A percentile compares a stretch with the other conserved stretches of the same genome.
Evolutionary conservation across 2,329 filamentous ascomycete genomes (phyloP).

Genomic region (Colletotrichum liaoningense): DNA sequence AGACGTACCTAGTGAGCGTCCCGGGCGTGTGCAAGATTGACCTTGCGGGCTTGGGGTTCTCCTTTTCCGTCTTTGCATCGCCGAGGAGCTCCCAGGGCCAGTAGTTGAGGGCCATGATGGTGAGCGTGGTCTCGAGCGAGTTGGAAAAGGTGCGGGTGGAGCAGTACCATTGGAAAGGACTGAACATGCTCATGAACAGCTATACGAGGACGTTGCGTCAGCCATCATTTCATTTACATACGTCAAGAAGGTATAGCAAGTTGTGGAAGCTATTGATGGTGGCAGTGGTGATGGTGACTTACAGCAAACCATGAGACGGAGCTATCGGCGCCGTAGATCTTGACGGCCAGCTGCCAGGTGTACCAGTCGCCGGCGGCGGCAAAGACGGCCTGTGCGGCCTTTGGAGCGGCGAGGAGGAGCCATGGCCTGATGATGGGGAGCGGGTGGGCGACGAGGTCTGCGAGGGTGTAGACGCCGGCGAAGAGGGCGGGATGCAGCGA

Average conservation of each 20-base stretch:
- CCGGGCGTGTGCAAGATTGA: constrained; percentile 40
- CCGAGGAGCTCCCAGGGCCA: constrained; percentile 87
- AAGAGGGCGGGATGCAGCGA: constrained; percentile 93
- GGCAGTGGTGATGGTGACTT: constrained; percentile 45
- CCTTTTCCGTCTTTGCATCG: constrained; percentile 51
- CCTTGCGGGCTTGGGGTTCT: constrained; percentile 50
- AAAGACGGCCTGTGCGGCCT: constrained; percentile 79
- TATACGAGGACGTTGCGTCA: constrained; percentile 45
- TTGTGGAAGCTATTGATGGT: too few relatives aligned
- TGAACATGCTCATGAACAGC: constrained; percentile 78
- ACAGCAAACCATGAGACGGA: constrained; percentile 77
- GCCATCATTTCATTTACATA: too few relatives aligned
- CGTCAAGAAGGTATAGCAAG: too few relatives aligned
- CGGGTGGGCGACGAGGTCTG: constrained; percentile 66
- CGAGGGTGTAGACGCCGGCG: constrained; percentile 76
- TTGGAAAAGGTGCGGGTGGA: constrained; percentile 95
- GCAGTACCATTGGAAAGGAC: constrained; percentile 97
- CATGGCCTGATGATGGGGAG: constrained; percentile 69
- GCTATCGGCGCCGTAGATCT: constrained; percentile 75
- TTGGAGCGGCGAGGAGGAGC: constrained; percentile 78
- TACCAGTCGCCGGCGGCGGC: constrained; percentile 86
- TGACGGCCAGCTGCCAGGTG: constrained; percentile 84
- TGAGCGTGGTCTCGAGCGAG: constrained; percentile 90
- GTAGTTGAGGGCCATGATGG: constrained; percentile 79
- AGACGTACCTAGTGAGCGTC: constrained; percentile 41